Conservation (phyloP, 2,329 filamentous ascomycete genomes). For the Juglanconis oblonga region DNA sequence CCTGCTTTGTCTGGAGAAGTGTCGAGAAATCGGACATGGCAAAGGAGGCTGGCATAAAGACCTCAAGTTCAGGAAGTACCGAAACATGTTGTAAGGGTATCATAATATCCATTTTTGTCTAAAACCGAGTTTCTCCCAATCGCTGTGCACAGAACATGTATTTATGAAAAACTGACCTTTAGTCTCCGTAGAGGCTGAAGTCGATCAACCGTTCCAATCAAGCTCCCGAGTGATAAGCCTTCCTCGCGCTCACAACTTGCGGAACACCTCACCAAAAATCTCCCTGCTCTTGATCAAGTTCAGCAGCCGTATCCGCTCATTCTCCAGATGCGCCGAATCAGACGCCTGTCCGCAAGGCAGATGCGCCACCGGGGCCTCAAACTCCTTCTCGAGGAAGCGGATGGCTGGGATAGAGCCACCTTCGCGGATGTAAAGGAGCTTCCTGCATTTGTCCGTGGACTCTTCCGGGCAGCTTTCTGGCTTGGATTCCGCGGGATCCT, state of each 20-base stretch:
- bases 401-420: conserved; percentile 95
- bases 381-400: conserved; percentile 90
- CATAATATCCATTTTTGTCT: neutral
- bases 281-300: conserved; percentile 90
- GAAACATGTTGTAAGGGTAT: neutral
- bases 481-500: neutral
- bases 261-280: conserved; percentile 86
- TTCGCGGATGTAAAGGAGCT: conserved; percentile 90
- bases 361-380: conserved; percentile 85
- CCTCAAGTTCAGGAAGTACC: neutral
- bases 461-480: neutral
- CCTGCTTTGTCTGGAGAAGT: no score
- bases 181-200: neutral
- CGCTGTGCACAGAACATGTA: neutral
- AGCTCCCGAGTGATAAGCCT: no score
- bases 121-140: neutral
- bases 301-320: conserved; percentile 82
- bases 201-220: no score
- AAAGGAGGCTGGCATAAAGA: no score
- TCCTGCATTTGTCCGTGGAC: conserved; percentile 39
- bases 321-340: conserved; percentile 90
- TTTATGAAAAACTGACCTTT: neutral
- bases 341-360: conserved; percentile 93
- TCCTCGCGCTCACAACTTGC: conserved; percentile 46
- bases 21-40: no score